Base-by-base conservation (phyloP, 805 yeast genomes). In the Metschnikowia kofuensis region DNA sequence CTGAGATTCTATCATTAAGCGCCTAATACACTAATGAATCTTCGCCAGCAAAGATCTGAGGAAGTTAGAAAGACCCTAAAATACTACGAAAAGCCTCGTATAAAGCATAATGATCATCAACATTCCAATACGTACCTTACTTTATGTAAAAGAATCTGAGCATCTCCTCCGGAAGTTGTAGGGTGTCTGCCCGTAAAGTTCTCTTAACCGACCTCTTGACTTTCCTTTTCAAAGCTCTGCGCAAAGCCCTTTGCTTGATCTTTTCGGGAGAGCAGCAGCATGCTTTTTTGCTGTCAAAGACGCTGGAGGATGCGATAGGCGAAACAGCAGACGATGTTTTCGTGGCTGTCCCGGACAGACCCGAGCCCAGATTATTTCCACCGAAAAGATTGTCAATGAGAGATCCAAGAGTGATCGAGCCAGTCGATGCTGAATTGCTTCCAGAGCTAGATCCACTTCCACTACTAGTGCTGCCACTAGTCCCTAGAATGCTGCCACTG, bases 201-300 rank as follows among this genome's bases (percentile, higher is more conserved):
- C 55, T 50, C 45, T 56, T 59, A 32, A 64, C 53, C 8, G 59
- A 53, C 27, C 57, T 44, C 42, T 51, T 56, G 35, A 62, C 50
- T 38, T 57, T 55, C 36, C 49, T 54, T 42, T 49, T 58, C 48
- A 65, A 51, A 14, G 60, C 61, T 58, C 69, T 61, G 59, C 59
- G 64, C 50, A 53, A 48, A 16, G 57, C 55, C 45, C 57, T 51
- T 47, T 56, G 54, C 44, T 52, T 56, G 35, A 50, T 51, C 16
- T 51, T 51, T 32, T 46, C 50, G 10, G 56, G 41, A 4, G 62
- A 53, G 45, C 67, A 64, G 49, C 71, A 67, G 49, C 69, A 64
- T 37, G 47, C 48, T 36, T 52, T 52, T 21, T 48, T 44, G 30
- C 45, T 47, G 36, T 38, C 40, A 40, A 49, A 52, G 6, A 44